Evolutionary conservation across 352 stramenopile genomes (phyloP).

Genomic region (Globisporangium paddicum): DNA sequence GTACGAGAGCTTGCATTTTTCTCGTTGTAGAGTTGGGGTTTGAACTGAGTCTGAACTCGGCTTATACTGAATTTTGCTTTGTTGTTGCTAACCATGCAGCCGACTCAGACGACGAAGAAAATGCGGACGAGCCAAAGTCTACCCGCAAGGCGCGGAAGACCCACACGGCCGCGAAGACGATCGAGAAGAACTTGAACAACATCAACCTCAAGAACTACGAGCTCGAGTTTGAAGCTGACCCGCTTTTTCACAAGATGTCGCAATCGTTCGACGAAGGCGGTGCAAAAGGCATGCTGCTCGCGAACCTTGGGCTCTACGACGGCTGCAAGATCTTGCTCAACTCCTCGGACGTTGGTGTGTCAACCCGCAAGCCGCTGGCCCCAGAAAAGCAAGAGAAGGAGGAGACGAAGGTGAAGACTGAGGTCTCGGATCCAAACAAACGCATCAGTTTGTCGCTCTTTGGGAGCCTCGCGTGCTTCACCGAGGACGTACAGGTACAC

Average conservation of each 20-base stretch:
- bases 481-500: slow-evolving; percentile 48
- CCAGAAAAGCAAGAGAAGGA: slow-evolving; percentile 13
- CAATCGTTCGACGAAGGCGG: slow-evolving; percentile 91
- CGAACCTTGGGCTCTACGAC: slow-evolving; percentile 89
- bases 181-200: slow-evolving; percentile 87
- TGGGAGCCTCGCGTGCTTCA: slow-evolving; percentile 44
- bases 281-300: slow-evolving; percentile 90
- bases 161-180: slow-evolving; percentile 48
- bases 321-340: slow-evolving; percentile 84
- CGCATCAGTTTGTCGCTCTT: slow-evolving; percentile 48
- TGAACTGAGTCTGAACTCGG: too few relatives aligned
- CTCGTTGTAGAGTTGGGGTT: not conserved
- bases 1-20: slow-evolving; percentile 4
- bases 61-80: not conserved
- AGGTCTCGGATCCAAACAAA: slow-evolving; percentile 17
- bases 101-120: slow-evolving; percentile 24
- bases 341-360: slow-evolving; percentile 63
- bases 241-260: slow-evolving; percentile 92
- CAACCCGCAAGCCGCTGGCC: slow-evolving; percentile 36
- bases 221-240: slow-evolving; percentile 84
- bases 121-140: slow-evolving; percentile 20
- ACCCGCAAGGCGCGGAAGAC: slow-evolving; percentile 43
- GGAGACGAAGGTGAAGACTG: slow-evolving; percentile 15
- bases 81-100: slow-evolving; percentile 1
- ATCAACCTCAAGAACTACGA: slow-evolving; percentile 88